phyloP scores from a whole-genome alignment of 495 filamentous ascomycete genomes.

The Amniculicola lignicola region DNA sequence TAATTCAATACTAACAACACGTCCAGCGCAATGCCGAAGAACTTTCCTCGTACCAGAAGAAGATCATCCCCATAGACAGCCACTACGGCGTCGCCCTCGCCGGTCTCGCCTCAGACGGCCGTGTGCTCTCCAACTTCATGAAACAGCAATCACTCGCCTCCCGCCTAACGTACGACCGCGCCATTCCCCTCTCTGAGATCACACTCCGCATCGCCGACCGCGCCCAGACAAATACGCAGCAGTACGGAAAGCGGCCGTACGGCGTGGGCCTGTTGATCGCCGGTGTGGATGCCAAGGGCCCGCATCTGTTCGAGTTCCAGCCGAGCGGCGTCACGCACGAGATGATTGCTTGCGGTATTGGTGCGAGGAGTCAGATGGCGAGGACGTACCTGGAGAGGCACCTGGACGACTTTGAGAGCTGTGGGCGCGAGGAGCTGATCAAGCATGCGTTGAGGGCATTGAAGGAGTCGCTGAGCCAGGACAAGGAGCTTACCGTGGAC shows the following conservation, averaged over 20 bases:
- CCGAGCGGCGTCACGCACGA: conserved; percentile 93
- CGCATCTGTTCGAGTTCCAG: conserved; percentile 98
- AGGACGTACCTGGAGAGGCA: conserved; percentile 93
- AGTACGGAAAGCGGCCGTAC: conserved; percentile 94
- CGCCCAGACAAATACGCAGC: conserved; percentile 95
- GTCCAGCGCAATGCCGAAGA: conserved; percentile 96
- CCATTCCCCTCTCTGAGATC: conserved; percentile 82
- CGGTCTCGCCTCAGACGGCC: conserved; percentile 94
- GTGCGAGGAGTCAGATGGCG: conserved; percentile 93
- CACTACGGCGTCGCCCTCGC: conserved; percentile 95
- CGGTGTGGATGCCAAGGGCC: conserved; percentile 87
- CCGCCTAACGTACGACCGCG: conserved; percentile 90
- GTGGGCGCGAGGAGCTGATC: conserved; percentile 77
- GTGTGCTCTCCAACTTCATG: conserved; percentile 99
- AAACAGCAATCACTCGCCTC: conserved; percentile 96
- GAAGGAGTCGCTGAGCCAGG: conserved; percentile 93
- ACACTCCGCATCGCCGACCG: conserved; percentile 89
- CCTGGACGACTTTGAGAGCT: conserved; percentile 72
- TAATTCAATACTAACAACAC: conserved; percentile 7
- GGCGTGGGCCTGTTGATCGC: conserved; percentile 92
- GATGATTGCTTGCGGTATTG: conserved; percentile 93
- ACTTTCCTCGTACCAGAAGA: conserved; percentile 99
- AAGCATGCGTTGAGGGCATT: conserved; percentile 85
- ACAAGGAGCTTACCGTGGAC: conserved; percentile 93
- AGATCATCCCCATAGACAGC: conserved; percentile 92